These are phyloP conservation scores for Taphrina pruni DNA, from an alignment of 1,139 yeast genomes.

Conservation along the genomic window DNA sequence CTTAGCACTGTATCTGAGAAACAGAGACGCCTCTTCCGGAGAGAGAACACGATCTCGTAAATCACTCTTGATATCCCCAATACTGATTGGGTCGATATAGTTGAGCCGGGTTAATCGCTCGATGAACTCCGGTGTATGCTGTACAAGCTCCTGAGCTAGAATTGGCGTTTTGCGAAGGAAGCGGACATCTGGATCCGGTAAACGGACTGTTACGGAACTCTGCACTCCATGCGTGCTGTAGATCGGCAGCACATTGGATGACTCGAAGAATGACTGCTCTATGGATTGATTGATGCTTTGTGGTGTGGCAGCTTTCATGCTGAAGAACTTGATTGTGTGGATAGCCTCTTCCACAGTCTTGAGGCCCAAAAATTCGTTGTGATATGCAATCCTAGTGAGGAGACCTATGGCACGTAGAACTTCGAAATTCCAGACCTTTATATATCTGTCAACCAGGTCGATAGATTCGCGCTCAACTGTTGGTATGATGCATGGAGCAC, in stretches of 20 bases:
- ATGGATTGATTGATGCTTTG: conserved; percentile 26
- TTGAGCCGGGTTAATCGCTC: conserved; percentile 48
- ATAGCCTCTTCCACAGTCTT: conserved; percentile 23
- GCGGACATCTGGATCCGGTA: conserved; percentile 49
- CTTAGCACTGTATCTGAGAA: conserved; percentile 45
- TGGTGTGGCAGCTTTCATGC: conserved; percentile 39
- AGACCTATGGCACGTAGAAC: conserved; percentile 54
- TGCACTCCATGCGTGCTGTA: conserved; percentile 52
- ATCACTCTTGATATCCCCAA: conserved; percentile 49
- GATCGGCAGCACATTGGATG: conserved; percentile 47
- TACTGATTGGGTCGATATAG: conserved; percentile 47
- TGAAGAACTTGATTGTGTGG: conserved; percentile 27
- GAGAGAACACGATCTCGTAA: conserved; percentile 49
- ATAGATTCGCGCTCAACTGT: conserved; percentile 57
- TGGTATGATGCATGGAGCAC: conserved; percentile 55
- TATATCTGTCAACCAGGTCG: conserved; percentile 55
- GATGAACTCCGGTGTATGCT: conserved; percentile 49
- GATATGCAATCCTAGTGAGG: conserved; percentile 53
- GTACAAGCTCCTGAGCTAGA: conserved; percentile 48
- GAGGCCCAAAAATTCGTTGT: conserved; percentile 50
- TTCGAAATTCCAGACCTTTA: conserved; percentile 55
- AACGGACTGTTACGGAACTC: conserved; percentile 50
- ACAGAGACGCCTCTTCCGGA: conserved; percentile 42
- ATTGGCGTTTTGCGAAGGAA: conserved; percentile 51
- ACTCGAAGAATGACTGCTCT: conserved; percentile 40